These are phyloP conservation scores for Rhizophlyctis rosea DNA, from an alignment of 192 early-diverging fungal species.

Conservation along the genomic window DNA sequence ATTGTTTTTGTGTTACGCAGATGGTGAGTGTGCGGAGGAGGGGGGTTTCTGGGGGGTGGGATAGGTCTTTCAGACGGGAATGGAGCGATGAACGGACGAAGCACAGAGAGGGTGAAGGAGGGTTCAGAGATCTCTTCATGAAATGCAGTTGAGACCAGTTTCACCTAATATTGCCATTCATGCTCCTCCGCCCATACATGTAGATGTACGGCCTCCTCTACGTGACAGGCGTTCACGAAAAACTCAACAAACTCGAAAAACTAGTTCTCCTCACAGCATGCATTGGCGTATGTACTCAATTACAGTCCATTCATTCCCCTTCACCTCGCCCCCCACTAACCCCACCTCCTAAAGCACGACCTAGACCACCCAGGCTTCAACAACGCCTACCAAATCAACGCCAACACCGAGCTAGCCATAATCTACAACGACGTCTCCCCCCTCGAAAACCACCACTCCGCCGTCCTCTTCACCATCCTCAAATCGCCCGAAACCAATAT, in stretches of 20 bases:
- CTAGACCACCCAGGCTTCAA: conserved; percentile 49
- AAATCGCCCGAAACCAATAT: conserved; percentile 37
- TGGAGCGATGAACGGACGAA: no score
- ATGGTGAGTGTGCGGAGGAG: conserved; percentile 31
- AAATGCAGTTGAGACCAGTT: neutral
- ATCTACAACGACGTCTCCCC: conserved; percentile 56
- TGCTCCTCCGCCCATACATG: no score
- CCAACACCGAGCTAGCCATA: conserved; percentile 44
- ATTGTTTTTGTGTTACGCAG: conserved; percentile 55
- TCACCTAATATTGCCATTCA: neutral
- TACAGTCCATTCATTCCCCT: neutral
- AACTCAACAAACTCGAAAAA: conserved; percentile 41
- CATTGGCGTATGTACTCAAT: conserved; percentile 16
- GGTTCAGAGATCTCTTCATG: neutral
- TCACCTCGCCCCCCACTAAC: neutral
- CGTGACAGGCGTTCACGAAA: conserved; percentile 25
- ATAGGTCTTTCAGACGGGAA: neutral
- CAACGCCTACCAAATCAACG: conserved; percentile 54
- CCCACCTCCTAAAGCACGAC: conserved; percentile 26
- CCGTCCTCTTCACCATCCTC: conserved; percentile 47
- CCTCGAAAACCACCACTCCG: conserved; percentile 53
- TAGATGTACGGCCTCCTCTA: conserved; percentile 49
- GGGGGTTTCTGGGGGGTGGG: neutral
- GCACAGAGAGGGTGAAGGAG: neutral
- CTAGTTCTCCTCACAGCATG: conserved; percentile 33